Evolutionary conservation across 2,329 filamentous ascomycete genomes (phyloP).

Genomic region (Diaporthe humulicola): DNA sequence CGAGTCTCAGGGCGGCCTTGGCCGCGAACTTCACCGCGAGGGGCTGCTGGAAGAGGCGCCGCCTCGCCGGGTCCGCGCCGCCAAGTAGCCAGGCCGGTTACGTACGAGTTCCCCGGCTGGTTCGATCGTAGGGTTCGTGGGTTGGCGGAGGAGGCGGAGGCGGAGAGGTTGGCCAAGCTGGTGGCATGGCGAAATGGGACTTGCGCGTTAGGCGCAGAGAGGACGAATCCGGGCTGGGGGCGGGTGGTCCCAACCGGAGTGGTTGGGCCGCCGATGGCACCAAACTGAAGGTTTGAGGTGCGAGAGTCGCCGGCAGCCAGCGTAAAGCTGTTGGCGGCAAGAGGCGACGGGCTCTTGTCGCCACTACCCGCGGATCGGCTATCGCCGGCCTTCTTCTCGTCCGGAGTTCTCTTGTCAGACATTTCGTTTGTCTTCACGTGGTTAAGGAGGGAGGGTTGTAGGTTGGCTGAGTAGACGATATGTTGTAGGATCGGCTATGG

Average conservation of each 20-base stretch:
- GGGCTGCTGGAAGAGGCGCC: background rate
- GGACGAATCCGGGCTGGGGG: background rate
- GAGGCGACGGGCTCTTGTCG: background rate
- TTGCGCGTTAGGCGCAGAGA: background rate
- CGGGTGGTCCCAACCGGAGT: too few species aligned
- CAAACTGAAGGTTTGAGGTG: background rate
- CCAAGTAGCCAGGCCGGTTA: background rate
- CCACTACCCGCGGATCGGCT: background rate
- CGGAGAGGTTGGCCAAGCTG: background rate
- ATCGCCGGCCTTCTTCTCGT: background rate
- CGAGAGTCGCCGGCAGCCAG: background rate
- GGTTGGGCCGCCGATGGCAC: background rate
- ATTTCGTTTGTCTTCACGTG: background rate
- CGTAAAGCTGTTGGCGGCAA: rapidly evolving
- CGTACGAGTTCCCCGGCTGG: background rate
- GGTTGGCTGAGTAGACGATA: background rate
- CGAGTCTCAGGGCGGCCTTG: background rate
- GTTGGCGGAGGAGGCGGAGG: background rate
- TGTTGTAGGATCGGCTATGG: background rate
- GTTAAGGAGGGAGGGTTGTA: background rate
- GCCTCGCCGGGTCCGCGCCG: background rate
- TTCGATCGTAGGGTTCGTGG: background rate
- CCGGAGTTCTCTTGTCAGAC: background rate
- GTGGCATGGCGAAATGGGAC: background rate
- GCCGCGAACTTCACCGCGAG: background rate